Conservation (phyloP, 2,329 filamentous ascomycete genomes). For the Colletotrichum kahawae region DNA sequence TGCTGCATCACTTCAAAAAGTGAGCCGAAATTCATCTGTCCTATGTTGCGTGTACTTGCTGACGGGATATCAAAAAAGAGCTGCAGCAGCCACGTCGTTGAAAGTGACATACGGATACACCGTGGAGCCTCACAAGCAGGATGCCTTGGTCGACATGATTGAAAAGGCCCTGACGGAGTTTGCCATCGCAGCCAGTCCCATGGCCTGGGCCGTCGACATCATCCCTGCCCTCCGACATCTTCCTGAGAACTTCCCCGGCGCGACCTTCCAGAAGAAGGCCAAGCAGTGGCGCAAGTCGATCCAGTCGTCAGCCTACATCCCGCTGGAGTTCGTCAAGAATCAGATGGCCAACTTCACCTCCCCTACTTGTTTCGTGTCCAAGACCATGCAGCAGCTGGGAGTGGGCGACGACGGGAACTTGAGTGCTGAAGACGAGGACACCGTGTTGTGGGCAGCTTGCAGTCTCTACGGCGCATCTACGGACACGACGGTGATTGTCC, state of each 20-base stretch:
- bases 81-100: slow-evolving; percentile 3
- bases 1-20: slow-evolving; percentile 20
- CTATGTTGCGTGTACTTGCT: not conserved
- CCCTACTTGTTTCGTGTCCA: slow-evolving; percentile 31
- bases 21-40: not conserved
- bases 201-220: slow-evolving; percentile 37
- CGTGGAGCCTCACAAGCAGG: slow-evolving; percentile 30
- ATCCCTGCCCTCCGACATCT: slow-evolving; percentile 34
- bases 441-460: slow-evolving; percentile 28
- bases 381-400: slow-evolving; percentile 25
- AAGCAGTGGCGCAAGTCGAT: slow-evolving; percentile 27
- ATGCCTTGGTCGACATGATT: slow-evolving; percentile 33
- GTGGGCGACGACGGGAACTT: not conserved
- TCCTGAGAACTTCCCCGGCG: slow-evolving; percentile 33
- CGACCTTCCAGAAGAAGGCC: slow-evolving; percentile 33
- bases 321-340: slow-evolving; percentile 33
- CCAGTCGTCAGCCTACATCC: slow-evolving; percentile 25
- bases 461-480: slow-evolving; percentile 33
- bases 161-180: slow-evolving; percentile 34
- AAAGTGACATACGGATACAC: slow-evolving; percentile 25
- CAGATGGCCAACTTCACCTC: slow-evolving; percentile 28
- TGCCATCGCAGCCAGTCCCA: slow-evolving; percentile 30
- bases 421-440: slow-evolving; percentile 25
- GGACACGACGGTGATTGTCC: slow-evolving; percentile 32
- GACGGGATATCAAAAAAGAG: not conserved